These are phyloP conservation scores for Pseudodiploospora longispora DNA, from an alignment of 2,329 filamentous ascomycete genomes.

Conservation along the genomic window DNA sequence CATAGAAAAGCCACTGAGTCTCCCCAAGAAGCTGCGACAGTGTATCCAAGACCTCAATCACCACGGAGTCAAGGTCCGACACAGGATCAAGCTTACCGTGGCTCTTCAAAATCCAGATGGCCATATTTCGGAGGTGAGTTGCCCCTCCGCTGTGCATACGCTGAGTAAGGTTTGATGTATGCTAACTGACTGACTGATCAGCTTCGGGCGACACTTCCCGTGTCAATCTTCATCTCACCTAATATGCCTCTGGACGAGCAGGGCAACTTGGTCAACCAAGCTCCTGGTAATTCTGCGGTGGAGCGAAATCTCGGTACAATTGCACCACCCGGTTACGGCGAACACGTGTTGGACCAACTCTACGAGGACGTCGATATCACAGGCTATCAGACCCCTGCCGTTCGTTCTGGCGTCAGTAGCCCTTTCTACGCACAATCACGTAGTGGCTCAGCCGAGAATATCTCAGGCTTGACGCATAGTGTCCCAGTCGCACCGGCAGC, in stretches of 20 bases:
- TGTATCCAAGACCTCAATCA: conserved; percentile 88
- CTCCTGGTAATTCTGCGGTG: conserved; percentile 38
- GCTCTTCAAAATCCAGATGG: conserved; percentile 92
- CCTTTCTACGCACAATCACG: conserved; percentile 68
- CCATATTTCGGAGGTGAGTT: conserved; percentile 74
- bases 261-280: conserved; percentile 64
- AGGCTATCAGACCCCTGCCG: conserved; percentile 70
- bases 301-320: conserved; percentile 52
- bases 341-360: conserved; percentile 81
- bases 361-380: conserved; percentile 79
- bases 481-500: conserved; percentile 37
- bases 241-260: conserved; percentile 83
- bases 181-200: conserved; percentile 21
- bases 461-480: conserved; percentile 41
- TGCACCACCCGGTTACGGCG: conserved; percentile 87
- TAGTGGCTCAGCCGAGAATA: conserved; percentile 72
- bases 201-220: conserved; percentile 81
- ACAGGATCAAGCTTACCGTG: conserved; percentile 87
- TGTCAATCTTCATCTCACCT: conserved; percentile 92
- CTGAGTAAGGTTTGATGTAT: not conserved
- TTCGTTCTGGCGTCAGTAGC: conserved; percentile 68
- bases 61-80: conserved; percentile 82
- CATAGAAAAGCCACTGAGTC: conserved; percentile 52
- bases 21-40: conserved; percentile 73
- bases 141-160: not conserved